A percentile compares a stretch with the other conserved stretches of the same genome.
Evolutionary conservation across 1,139 yeast genomes (phyloP).

Genomic region (Yamadazyma diospyri): DNA sequence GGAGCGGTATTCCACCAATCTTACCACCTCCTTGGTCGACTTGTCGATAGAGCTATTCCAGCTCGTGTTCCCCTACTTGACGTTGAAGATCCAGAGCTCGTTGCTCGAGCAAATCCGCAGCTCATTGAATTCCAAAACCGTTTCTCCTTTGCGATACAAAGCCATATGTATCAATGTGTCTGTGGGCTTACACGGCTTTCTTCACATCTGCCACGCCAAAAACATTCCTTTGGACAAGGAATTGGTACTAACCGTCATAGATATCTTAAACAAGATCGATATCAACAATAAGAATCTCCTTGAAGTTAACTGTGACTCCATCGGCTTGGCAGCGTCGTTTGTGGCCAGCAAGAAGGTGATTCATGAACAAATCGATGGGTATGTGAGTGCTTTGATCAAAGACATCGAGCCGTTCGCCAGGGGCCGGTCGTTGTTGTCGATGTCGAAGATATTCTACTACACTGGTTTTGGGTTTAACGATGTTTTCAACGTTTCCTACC

Average conservation of each 20-base stretch:
- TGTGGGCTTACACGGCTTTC: conserved; percentile 59
- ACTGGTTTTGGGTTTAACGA: conserved; percentile 32
- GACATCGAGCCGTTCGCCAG: conserved; percentile 55
- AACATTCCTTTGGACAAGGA: conserved; percentile 36
- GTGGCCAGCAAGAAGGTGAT: conserved; percentile 28
- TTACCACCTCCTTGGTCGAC: conserved; percentile 64
- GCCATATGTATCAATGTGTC: conserved; percentile 63
- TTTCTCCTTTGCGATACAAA: conserved; percentile 32
- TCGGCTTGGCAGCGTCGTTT: conserved; percentile 57
- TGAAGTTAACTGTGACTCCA: conserved; percentile 58
- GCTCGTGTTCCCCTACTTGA: conserved; percentile 64
- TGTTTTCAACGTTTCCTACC: conserved; percentile 55
- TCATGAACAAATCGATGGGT: conserved; percentile 48
- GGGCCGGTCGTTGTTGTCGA: conserved; percentile 57
- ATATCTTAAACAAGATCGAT: conserved; percentile 52
- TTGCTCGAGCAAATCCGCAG: conserved; percentile 74
- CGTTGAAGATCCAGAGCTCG: conserved; percentile 82
- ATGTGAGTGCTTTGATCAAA: conserved; percentile 58
- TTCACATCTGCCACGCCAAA: conserved; percentile 31
- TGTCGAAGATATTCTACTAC: conserved; percentile 57
- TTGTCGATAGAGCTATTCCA: conserved; percentile 75
- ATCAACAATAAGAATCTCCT: conserved; percentile 36
- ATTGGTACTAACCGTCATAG: conserved; percentile 50
- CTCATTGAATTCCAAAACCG: conserved; percentile 31
- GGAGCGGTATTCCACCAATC: conserved; percentile 25